Evolutionary conservation across 352 stramenopile genomes (phyloP).

Genomic region (Phytophthora colocasiae): DNA sequence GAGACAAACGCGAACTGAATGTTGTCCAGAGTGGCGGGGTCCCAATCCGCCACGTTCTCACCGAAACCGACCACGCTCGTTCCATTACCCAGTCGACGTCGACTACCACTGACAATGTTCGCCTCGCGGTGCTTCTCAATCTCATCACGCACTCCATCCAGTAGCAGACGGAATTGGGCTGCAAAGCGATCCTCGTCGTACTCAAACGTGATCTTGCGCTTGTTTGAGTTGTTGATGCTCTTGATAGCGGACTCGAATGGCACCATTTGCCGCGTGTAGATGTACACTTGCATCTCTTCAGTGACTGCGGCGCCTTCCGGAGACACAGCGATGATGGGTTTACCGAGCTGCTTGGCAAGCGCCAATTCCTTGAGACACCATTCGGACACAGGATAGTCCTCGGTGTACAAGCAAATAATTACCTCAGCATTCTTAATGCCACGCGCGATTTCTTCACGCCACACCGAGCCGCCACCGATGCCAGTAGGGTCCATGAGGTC

Average conservation of each 20-base stretch:
- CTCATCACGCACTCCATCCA: conserved; percentile 80
- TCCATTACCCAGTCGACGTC: conserved; percentile 34
- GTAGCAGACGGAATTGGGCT: conserved; percentile 64
- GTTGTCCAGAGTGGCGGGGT: conserved; percentile 37
- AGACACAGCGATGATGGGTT: conserved; percentile 74
- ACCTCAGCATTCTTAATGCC: conserved; percentile 80
- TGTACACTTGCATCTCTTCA: conserved; percentile 85
- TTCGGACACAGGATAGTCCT: conserved; percentile 75
- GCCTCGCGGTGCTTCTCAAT: conserved; percentile 74
- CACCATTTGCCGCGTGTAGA: conserved; percentile 87
- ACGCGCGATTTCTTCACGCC: conserved; percentile 83
- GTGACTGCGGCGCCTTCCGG: conserved; percentile 62
- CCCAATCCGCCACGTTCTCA: conserved; percentile 49
- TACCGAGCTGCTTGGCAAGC: conserved; percentile 73
- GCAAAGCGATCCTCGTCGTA: conserved; percentile 70
- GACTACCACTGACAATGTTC: conserved; percentile 45
- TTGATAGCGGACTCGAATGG: conserved; percentile 79
- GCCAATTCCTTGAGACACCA: conserved; percentile 87
- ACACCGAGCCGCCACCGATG: conserved; percentile 82
- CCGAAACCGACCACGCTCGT: conserved; percentile 41
- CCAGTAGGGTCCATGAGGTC: conserved; percentile 84
- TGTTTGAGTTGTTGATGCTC: conserved; percentile 58
- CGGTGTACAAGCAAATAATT: conserved; percentile 76
- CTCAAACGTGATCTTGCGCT: conserved; percentile 67
- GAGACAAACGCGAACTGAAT: conserved; percentile 73